Base-by-base conservation (phyloP, 257 asterid genomes). In the Knoxia roxburghii region DNA sequence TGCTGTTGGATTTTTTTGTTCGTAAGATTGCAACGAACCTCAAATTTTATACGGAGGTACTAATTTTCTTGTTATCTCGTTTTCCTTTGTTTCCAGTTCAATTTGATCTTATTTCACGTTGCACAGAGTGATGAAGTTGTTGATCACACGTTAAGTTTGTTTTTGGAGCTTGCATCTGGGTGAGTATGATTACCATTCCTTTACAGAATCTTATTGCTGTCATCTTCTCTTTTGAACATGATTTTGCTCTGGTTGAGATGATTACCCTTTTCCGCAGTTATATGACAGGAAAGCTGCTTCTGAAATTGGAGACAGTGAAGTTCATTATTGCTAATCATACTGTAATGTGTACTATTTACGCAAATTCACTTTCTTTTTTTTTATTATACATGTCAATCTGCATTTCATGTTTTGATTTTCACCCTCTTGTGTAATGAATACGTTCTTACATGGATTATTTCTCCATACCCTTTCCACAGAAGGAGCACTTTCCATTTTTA, bases 131-230 rank as follows among this genome's bases (percentile, higher is more conserved):
- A 61, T 67, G 48, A 52, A 54, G 41, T 37, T 18, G 65, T 70
- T 67, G 57, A 49, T 67, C 99, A 94, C 67, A 88, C 97, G 58
- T 76, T 94, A 80, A 90, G 88, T 74, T 83, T 94, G 77, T 88
- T 94, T 83, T 80, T 87, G 84, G 99, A 90, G 82, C 87, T 93
- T 81, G 95, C 99, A 49, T 85, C 99, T 72, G 99, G 99, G 99
- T 89, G 74, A 67, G 92, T 79, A 59, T 59, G 67, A 78, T 66
- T 35, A 32, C 64, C 63, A 41, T 15, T 61, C 54, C 23, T 68
- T 32, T n/a, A 20, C 11, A 43, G 53, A 48, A 41, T 23, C 50
- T 67, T 58, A 50, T 61, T 63, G 2, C 55, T 51, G 35, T 60
- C 55, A 7, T 26, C 14, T 46, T 35, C 39, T 64, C 17, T 3